Evolutionary conservation across 805 yeast species (phyloP).

Genomic region (Candida germanica): DNA sequence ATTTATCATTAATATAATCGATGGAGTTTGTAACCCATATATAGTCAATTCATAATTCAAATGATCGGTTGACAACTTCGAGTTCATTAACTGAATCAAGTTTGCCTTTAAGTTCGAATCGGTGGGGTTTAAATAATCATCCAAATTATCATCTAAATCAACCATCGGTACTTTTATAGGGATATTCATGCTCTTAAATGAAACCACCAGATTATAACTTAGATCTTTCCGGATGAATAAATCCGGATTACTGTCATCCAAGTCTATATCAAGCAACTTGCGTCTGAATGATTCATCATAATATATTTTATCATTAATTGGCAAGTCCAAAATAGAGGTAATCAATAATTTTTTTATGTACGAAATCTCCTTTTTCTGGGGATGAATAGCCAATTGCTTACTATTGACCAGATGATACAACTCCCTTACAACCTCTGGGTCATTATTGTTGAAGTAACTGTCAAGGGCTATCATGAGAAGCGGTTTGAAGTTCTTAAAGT

Average conservation of each 20-base stretch:
- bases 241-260: slow-evolving; percentile 25
- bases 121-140: slow-evolving; percentile 45
- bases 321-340: slow-evolving; percentile 42
- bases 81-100: slow-evolving; percentile 31
- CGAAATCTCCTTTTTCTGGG: slow-evolving; percentile 18
- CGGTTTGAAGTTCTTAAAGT: slow-evolving; percentile 58
- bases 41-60: slow-evolving; percentile 48
- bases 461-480: slow-evolving; percentile 52
- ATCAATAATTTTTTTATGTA: slow-evolving; percentile 35
- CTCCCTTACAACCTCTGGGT: slow-evolving; percentile 20
- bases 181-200: slow-evolving; percentile 40
- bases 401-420: slow-evolving; percentile 32
- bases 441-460: slow-evolving; percentile 33
- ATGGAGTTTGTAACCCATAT: slow-evolving; percentile 54
- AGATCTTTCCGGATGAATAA: slow-evolving; percentile 43
- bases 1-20: slow-evolving; percentile 33
- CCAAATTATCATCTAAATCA: slow-evolving; percentile 39
- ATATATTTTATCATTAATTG: slow-evolving; percentile 40
- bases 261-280: slow-evolving; percentile 27
- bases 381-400: slow-evolving; percentile 23
- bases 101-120: slow-evolving; percentile 41
- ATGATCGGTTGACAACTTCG: slow-evolving; percentile 30
- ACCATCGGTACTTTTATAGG: slow-evolving; percentile 45
- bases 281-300: slow-evolving; percentile 37
- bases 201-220: slow-evolving; percentile 37